Evolutionary conservation across 805 yeast genomes (phyloP).

Genomic region (Pichia ethanolica): DNA sequence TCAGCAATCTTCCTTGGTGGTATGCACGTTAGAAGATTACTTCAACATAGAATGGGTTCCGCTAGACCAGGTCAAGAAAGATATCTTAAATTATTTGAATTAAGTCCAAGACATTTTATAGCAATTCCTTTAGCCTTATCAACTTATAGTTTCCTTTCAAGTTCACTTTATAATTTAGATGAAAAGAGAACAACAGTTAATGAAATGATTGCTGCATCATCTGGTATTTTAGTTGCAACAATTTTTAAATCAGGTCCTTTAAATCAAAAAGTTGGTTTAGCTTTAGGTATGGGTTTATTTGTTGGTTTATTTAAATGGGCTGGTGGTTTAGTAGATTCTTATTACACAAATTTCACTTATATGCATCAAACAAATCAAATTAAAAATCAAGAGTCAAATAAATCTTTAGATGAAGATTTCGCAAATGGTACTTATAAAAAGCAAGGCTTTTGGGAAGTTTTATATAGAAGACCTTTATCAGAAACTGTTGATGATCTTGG

Average conservation of each 20-base stretch:
- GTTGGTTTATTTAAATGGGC: constrained; percentile 48
- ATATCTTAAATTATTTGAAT: constrained; percentile 26
- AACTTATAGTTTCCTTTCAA: constrained; percentile 27
- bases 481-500: constrained; percentile 76
- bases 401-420: constrained; percentile 29
- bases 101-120: constrained; percentile 24
- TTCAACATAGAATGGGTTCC: constrained; percentile 31
- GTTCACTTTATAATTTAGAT: constrained; percentile 24
- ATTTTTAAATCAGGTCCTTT: constrained; percentile 22
- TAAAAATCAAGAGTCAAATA: constrained; percentile 32
- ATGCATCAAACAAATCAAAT: constrained; percentile 32
- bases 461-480: constrained; percentile 72
- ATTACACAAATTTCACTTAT: constrained; percentile 38
- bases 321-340: constrained; percentile 41
- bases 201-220: constrained; percentile 24
- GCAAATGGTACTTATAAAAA: constrained; percentile 28
- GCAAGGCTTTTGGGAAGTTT: constrained; percentile 73
- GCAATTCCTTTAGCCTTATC: constrained; percentile 29
- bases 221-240: constrained; percentile 19
- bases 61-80: constrained; percentile 33
- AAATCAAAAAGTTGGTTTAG: constrained; percentile 38
- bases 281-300: constrained; percentile 36
- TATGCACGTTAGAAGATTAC: constrained; percentile 30
- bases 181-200: constrained; percentile 23
- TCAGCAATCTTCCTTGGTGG: constrained; percentile 30